phyloP scores from a whole-genome alignment of 2,329 filamentous ascomycete species.

The Phaeosphaeria sp. region DNA sequence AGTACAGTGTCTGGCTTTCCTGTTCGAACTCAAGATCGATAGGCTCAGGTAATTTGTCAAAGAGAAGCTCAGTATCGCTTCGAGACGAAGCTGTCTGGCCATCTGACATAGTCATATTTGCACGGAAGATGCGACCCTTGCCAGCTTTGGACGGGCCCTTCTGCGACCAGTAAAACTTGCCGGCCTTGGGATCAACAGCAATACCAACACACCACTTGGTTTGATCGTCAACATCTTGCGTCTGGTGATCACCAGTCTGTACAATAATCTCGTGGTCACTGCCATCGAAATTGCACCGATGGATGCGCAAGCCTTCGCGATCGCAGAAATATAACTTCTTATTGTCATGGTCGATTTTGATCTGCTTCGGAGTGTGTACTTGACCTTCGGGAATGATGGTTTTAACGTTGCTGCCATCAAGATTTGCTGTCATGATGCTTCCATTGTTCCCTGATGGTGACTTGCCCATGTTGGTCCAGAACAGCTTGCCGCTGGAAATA shows the following conservation, averaged over 20 bases:
- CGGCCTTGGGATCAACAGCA: conserved; percentile 51
- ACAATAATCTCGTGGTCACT: conserved; percentile 15
- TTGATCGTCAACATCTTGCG: conserved; percentile 29
- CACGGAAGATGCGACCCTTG: conserved; percentile 61
- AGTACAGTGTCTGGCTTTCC: conserved; percentile 57
- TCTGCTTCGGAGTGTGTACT: conserved; percentile 54
- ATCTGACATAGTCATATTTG: conserved; percentile 53
- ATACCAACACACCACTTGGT: conserved; percentile 65
- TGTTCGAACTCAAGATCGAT: conserved; percentile 65
- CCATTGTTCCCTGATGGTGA: conserved; percentile 46
- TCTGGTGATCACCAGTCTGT: conserved; percentile 7
- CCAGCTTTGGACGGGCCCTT: conserved; percentile 62
- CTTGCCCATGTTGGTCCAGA: conserved; percentile 37
- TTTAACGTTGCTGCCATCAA: conserved; percentile 57
- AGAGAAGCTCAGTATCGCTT: conserved; percentile 38
- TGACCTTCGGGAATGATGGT: conserved; percentile 53
- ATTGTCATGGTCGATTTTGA: conserved; percentile 20
- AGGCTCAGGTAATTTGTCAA: conserved; percentile 39
- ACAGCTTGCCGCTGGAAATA: conserved; percentile 28
- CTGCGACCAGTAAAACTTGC: conserved; percentile 66
- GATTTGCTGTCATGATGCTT: conserved; percentile 52
- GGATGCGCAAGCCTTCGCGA: conserved; percentile 52
- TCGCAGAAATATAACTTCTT: conserved; percentile 40
- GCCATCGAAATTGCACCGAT: conserved; percentile 21
- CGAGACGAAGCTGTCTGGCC: conserved; percentile 10